Evolutionary conservation across 1,284 basidiomycete species (phyloP).

Genomic region (Rhizoctonia solani): DNA sequence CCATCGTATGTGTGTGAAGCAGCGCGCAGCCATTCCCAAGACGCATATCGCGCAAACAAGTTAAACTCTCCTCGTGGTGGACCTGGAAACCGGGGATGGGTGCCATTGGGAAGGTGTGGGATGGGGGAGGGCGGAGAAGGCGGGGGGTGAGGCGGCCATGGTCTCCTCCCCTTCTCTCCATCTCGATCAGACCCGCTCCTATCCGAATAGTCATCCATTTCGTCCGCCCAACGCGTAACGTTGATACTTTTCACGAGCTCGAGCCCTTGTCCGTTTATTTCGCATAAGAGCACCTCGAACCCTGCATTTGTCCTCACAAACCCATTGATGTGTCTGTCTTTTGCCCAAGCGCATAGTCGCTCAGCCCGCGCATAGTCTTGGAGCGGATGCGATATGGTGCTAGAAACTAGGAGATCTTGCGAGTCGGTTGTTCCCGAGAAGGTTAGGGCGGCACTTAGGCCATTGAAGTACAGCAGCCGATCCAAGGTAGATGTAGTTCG

Average conservation of each 20-base stretch:
- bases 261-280: constrained; percentile 30
- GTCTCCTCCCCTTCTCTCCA: neutral
- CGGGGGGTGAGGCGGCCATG: neutral
- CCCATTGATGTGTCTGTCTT: constrained; percentile 35
- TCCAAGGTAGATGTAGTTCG: constrained; percentile 8
- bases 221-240: constrained; percentile 28
- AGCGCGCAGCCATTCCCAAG: constrained; percentile 34
- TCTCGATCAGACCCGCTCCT: constrained; percentile 14
- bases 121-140: no score
- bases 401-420: constrained; percentile 31
- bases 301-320: constrained; percentile 40
- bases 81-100: neutral
- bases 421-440: constrained; percentile 27
- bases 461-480: constrained; percentile 27
- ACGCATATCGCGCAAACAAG: constrained; percentile 29
- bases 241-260: constrained; percentile 34
- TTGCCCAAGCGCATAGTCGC: constrained; percentile 25
- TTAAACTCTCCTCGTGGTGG: constrained; percentile 4
- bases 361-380: constrained; percentile 35
- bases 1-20: constrained; percentile 31
- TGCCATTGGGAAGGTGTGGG: neutral
- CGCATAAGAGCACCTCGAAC: constrained; percentile 39
- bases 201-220: constrained; percentile 21
- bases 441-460: constrained; percentile 22
- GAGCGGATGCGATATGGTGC: neutral